These are phyloP conservation scores for Eucalyptus tenuipes DNA, from an alignment of 345 rosid genomes.

Conservation along the genomic window DNA sequence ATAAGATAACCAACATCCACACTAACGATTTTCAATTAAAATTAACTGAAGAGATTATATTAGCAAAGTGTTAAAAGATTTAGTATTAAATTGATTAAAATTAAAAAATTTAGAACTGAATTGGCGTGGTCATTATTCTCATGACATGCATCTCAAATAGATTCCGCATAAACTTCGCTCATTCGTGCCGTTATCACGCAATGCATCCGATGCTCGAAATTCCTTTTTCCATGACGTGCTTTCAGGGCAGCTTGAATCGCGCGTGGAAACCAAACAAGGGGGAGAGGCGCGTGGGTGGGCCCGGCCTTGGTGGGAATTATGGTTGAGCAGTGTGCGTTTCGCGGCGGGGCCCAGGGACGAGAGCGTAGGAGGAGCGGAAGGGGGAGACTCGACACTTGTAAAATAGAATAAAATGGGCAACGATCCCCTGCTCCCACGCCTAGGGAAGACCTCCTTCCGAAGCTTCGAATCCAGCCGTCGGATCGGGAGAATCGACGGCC, in stretches of 20 bases:
- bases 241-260: neutral
- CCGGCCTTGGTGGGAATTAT: neutral
- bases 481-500: neutral
- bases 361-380: neutral
- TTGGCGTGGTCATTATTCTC: fast-evolving
- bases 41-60: fast-evolving
- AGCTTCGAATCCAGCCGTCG: neutral
- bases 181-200: neutral
- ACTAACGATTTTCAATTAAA: fast-evolving
- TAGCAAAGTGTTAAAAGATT: fast-evolving
- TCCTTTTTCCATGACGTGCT: neutral
- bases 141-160: neutral
- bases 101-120: fast-evolving
- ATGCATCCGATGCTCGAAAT: neutral
- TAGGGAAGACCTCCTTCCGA: neutral
- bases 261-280: neutral
- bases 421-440: fast-evolving
- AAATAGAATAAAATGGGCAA: neutral
- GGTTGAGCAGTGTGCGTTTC: neutral
- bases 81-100: fast-evolving
- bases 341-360: neutral
- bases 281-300: neutral
- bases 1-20: fast-evolving
- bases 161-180: neutral
- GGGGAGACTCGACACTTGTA: neutral